Evolutionary conservation across 2,329 filamentous ascomycete genomes (phyloP), one percentile per base, ranked within the genome.

Genomic region (Scytalidium lignicola): DNA sequence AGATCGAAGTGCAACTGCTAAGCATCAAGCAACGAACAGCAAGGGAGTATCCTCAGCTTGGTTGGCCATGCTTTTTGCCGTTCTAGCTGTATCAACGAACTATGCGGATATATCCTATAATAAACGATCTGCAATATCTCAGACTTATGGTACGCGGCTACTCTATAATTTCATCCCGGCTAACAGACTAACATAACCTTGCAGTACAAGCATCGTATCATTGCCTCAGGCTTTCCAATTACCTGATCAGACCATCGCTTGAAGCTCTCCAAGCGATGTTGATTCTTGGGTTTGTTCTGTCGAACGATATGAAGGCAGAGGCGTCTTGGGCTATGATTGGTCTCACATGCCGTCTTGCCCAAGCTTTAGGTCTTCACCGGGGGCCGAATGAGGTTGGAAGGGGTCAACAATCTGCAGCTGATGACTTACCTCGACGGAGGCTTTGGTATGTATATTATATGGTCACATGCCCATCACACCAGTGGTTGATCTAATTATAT

Each of bases 241-340:
- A 84, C 54, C 61, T 85, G 41, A 70, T 85, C 10, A 68, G 81
- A 26, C 82, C 82, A 2, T 84, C 82, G 0, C 74, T 85, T 37
- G 81, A 85, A 61, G 83, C 80, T 3, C 80, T 85, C 21, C 82
- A 85, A 61, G 81, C 81, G 1, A 66, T 85, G 39, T 68, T 85
- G 1, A 72, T 85, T 41, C 80, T 79, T 3, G 76, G 79, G 23
- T 84, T 85, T 53, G 80, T 83, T 2, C 68, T 85, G 2, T 68
- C 84, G 21, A 85, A 85, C 55, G 82, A 85, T 51, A 85, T 85
- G 82, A 85, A 85, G 59, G 81, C 82, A 1, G 82, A 85, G 58
- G 82, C 80, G 0, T 84, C 82, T 0, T 85, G 82, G 82, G 81
- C 81, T 0, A 63, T 85, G 47, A 74, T 83, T 45, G 82, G 81